Conservation (phyloP, 2,329 filamentous ascomycete genomes). For the Fusarium aywerte region DNA sequence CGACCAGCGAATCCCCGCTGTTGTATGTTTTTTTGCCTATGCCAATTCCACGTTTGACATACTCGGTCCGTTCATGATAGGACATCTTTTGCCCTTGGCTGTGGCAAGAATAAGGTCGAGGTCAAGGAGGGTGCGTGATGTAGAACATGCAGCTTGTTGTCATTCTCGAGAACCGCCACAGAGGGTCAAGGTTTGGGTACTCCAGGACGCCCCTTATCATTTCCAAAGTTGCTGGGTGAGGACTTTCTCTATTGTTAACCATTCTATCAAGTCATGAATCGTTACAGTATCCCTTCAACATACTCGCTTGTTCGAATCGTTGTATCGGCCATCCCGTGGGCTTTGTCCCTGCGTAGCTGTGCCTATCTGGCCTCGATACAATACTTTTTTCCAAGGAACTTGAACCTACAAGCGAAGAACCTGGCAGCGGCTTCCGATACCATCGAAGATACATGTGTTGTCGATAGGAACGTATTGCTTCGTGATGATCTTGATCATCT, state of each 20-base stretch:
- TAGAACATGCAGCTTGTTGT: background rate
- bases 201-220: background rate
- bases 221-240: background rate
- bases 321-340: no score
- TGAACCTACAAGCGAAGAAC: conserved; percentile 62
- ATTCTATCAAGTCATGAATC: conserved; percentile 30
- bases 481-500: conserved; percentile 89
- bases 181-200: background rate
- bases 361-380: background rate
- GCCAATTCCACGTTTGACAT: background rate
- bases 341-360: background rate
- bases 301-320: background rate
- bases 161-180: background rate
- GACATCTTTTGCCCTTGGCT: background rate
- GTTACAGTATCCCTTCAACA: conserved; percentile 3
- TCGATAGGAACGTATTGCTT: conserved; percentile 78
- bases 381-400: background rate
- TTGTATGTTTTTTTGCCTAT: conserved; percentile 34
- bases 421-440: conserved; percentile 71
- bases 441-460: conserved; percentile 77
- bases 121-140: background rate
- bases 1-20: conserved; percentile 39
- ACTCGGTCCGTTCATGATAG: background rate
- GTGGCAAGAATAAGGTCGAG: background rate
- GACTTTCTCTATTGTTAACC: conserved; percentile 9